Evolutionary conservation across 2,329 filamentous ascomycete species (phyloP).

Genomic region (Aureobasidium sp.): DNA sequence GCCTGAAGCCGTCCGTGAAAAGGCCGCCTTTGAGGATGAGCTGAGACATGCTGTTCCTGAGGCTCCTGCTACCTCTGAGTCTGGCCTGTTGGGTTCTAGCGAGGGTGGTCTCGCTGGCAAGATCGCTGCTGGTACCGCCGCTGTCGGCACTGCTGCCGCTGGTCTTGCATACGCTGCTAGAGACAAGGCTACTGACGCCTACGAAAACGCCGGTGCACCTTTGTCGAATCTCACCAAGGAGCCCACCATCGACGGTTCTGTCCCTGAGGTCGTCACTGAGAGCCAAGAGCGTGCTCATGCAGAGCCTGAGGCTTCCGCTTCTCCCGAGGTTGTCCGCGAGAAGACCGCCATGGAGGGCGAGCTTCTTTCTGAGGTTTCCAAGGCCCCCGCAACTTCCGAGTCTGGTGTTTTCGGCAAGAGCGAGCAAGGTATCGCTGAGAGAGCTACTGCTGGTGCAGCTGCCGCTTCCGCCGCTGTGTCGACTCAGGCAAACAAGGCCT

Average conservation of each 20-base stretch:
- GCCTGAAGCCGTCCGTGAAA: conserved; percentile 42
- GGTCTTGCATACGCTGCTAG: conserved; percentile 29
- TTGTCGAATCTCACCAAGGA: conserved; percentile 1
- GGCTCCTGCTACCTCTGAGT: conserved; percentile 19
- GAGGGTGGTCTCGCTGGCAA: conserved; percentile 32
- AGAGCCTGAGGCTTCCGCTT: conserved; percentile 60
- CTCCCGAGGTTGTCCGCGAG: conserved; percentile 45
- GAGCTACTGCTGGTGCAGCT: conserved; percentile 36
- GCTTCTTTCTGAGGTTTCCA: conserved; percentile 54
- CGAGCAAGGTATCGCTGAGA: conserved; percentile 19
- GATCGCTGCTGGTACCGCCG: conserved; percentile 38
- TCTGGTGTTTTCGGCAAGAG: conserved; percentile 32
- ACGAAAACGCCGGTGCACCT: background rate
- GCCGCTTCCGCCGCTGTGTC: conserved; percentile 31
- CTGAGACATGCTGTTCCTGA: conserved; percentile 43
- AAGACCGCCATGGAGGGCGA: conserved; percentile 57
- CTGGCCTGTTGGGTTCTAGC: conserved; percentile 29
- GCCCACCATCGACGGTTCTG: conserved; percentile 22
- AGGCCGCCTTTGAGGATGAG: conserved; percentile 57
- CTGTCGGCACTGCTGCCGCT: conserved; percentile 30
- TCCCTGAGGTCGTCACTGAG: conserved; percentile 61
- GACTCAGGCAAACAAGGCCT: background rate
- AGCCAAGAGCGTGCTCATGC: conserved; percentile 60
- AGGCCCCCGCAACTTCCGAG: conserved; percentile 22
- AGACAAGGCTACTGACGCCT: conserved; percentile 27